These are phyloP conservation scores for Chenopodium berlandieri DNA, from an alignment of 148 eudicot species.

Conservation along the genomic window DNA sequence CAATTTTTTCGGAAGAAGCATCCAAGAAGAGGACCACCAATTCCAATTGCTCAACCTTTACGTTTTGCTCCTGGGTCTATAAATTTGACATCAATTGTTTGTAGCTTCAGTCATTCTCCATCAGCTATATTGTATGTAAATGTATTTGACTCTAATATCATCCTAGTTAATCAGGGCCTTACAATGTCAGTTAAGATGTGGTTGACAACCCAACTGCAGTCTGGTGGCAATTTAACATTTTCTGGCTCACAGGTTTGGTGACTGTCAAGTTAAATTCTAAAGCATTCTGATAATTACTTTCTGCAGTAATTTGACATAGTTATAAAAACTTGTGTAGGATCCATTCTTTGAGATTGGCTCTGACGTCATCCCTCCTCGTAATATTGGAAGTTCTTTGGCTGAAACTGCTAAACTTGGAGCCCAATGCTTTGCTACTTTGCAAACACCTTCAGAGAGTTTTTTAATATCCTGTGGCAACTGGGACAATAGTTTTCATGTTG, in stretches of 20 bases:
- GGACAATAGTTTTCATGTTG: conserved; percentile 94
- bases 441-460: conserved; percentile 74
- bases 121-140: conserved; percentile 66
- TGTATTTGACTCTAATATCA: conserved; percentile 62
- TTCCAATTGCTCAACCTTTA: conserved; percentile 97
- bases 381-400: conserved; percentile 89
- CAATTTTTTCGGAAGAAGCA: conserved; percentile 91
- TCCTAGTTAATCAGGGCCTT: conserved; percentile 66
- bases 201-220: conserved; percentile 95
- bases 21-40: conserved; percentile 97
- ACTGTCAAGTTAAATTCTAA: conserved; percentile 15
- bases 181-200: conserved; percentile 85
- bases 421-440: conserved; percentile 83
- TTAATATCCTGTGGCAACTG: conserved; percentile 94
- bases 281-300: background rate
- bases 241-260: conserved; percentile 81
- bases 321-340: conserved; percentile 52
- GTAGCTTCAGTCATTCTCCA: conserved; percentile 49
- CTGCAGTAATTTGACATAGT: conserved; percentile 3
- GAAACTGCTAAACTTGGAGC: conserved; percentile 81
- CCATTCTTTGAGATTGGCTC: conserved; percentile 88
- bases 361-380: conserved; percentile 79
- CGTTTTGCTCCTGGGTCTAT: conserved; percentile 92
- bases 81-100: conserved; percentile 68
- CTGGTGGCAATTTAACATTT: conserved; percentile 97